Base-by-base conservation (phyloP, 169 alveolate species). In the Plasmodium chabaudi region DNA sequence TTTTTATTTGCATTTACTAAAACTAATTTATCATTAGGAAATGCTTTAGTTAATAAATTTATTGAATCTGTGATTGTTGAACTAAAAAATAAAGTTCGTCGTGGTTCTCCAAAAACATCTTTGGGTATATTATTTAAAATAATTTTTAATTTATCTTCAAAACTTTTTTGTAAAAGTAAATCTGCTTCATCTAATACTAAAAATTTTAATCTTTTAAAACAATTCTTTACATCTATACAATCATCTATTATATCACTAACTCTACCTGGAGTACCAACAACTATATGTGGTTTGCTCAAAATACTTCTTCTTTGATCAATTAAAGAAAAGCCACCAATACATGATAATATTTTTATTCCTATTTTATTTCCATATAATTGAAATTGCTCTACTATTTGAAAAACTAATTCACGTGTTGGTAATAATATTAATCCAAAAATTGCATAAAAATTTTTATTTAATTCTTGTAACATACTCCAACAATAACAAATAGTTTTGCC, bases 151-250 rank as follows among this genome's bases (percentile, higher is more conserved):
- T 95, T 97, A 4, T 63, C 92, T 64, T 96, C 97, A 68, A 97
- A 95, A 19, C 95, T 87, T 23, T 92, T 96, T 44, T 95, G 96
- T 59, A 98, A 79, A 49, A 98, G 93, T 59, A 98, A 77, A 92
- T 98, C 99, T n/a, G 99, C 99, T 93, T 98, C 99, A 89, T 98
- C 99, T 60, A 98, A 93, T 1, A 98, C 99, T 2, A 98, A 88
- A 79, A 93, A 96, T 73, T 96, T 89, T 25, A 98, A 93, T 88
- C 97, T 96, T 10, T 94, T 87, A 82, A 92, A 93, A 51, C 94
- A 93, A 23, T 75, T 87, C 4, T 82, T 88, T 39, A 92, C 69
- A 15, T 77, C 89, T 21, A 57, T 87, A 42, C 92, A 92, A 23
- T 92, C 93, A 0, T 88, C 92, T 23, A 97, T 87, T n/a, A 92